Conservation (phyloP, 331 rosid genomes). For the Rosa hybrid region DNA sequence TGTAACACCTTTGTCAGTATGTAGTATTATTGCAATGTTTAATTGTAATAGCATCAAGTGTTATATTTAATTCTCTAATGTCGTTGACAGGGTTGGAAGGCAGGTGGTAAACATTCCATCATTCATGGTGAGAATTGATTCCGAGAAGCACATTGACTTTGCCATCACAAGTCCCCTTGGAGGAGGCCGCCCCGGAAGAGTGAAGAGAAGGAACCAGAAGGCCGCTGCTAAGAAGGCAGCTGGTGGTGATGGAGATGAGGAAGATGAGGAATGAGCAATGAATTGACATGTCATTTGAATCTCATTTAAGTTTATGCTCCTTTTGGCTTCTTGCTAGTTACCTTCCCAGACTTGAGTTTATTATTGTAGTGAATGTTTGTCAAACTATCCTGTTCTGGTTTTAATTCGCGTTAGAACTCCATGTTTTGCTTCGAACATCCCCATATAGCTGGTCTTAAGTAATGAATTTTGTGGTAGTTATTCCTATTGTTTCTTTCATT, state of each 20-base stretch:
- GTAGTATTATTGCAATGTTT: not conserved
- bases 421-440: not conserved
- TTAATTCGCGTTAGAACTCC: not conserved
- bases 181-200: slow-evolving; percentile 41
- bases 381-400: not conserved
- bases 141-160: slow-evolving; percentile 36
- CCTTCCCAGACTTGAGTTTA: not conserved
- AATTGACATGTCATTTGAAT: not conserved
- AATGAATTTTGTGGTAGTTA: slow-evolving; percentile 13
- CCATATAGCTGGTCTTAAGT: not conserved
- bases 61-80: no score
- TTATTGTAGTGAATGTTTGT: slow-evolving; percentile 18
- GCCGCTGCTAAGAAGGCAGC: slow-evolving; percentile 47
- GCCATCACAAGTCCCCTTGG: slow-evolving; percentile 35
- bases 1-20: not conserved
- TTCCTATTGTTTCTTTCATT: not conserved
- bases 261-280: slow-evolving; percentile 36
- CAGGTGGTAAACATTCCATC: slow-evolving; percentile 35
- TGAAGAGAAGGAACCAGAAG: slow-evolving; percentile 47
- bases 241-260: slow-evolving; percentile 44
- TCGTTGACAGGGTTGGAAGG: slow-evolving; percentile 38
- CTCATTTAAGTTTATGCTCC: not conserved
- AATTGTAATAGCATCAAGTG: no score
- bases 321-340: not conserved
- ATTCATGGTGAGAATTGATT: slow-evolving; percentile 34